These are phyloP conservation scores for Colletotrichum scovillei DNA, from an alignment of 2,329 filamentous ascomycete genomes.

Conservation along the genomic window DNA sequence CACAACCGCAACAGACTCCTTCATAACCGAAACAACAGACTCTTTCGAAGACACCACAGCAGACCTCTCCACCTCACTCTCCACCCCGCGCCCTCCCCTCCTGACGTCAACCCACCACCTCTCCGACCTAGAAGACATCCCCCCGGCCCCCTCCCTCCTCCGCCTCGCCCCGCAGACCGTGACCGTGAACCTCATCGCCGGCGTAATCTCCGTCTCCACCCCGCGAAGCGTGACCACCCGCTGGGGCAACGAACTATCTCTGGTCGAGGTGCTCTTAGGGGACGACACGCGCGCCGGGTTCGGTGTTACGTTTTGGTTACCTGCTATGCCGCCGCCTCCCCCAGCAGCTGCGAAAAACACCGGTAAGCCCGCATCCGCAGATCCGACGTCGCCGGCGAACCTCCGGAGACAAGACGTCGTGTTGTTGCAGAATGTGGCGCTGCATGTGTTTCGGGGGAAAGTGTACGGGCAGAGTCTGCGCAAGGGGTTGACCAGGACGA, in stretches of 20 bases:
- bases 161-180: conserved; percentile 82
- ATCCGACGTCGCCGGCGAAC: conserved; percentile 33
- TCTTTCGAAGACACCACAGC: conserved; percentile 43
- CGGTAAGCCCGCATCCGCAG: background rate
- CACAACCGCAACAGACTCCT: conserved; percentile 44
- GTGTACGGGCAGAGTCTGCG: conserved; percentile 89
- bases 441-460: conserved; percentile 78
- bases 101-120: conserved; percentile 54
- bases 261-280: conserved; percentile 83
- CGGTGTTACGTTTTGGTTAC: conserved; percentile 85
- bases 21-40: conserved; percentile 48
- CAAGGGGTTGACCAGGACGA: conserved; percentile 75
- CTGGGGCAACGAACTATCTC: conserved; percentile 69
- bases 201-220: conserved; percentile 77
- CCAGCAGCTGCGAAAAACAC: conserved; percentile 22
- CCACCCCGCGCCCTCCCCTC: conserved; percentile 40
- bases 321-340: conserved; percentile 41
- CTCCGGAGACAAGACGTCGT: conserved; percentile 81
- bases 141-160: conserved; percentile 72
- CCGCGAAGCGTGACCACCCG: conserved; percentile 76
- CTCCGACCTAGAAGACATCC: conserved; percentile 76
- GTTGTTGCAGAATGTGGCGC: conserved; percentile 81
- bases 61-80: background rate
- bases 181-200: conserved; percentile 84
- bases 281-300: conserved; percentile 89